Evolutionary conservation across 2,329 filamentous ascomycete species (phyloP).

Genomic region (Colletotrichum magnum): DNA sequence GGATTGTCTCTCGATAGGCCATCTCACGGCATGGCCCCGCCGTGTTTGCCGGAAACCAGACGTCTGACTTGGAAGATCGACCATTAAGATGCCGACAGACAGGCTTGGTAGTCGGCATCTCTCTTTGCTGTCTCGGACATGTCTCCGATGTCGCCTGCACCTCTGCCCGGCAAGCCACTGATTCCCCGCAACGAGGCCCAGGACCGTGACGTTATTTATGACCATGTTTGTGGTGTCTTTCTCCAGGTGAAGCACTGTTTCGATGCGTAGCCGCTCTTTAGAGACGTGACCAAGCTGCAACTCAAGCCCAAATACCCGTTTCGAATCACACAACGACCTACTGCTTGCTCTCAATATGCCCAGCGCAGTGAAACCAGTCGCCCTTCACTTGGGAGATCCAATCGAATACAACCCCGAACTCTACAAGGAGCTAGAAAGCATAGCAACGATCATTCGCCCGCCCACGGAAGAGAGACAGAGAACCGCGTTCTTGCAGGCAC

Average conservation of each 20-base stretch:
- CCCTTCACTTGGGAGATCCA: constrained; percentile 52
- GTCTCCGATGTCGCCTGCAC: constrained; percentile 11
- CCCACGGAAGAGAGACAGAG: constrained; percentile 55
- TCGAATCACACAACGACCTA: no score
- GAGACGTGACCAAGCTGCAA: no score
- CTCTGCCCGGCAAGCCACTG: not conserved
- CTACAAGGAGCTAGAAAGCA: constrained; percentile 48
- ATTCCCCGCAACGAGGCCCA: not conserved
- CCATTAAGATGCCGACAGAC: no score
- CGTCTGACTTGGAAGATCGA: not conserved
- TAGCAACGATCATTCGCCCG: constrained; percentile 52
- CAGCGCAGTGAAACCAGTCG: constrained; percentile 42
- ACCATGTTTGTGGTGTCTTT: not conserved
- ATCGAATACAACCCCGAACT: constrained; percentile 50
- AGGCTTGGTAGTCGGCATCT: not conserved
- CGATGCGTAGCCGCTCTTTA: no score
- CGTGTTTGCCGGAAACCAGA: not conserved
- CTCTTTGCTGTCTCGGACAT: constrained; percentile 15
- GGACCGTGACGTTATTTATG: not conserved
- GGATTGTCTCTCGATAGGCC: constrained; percentile 14
- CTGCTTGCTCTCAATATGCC: not conserved
- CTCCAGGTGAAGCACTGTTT: no score
- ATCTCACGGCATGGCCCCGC: not conserved
- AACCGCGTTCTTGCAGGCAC: constrained; percentile 52
- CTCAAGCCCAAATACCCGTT: no score